These are phyloP conservation scores for Pyrenula aspistea DNA, from an alignment of 495 filamentous ascomycete species.

Conservation along the genomic window DNA sequence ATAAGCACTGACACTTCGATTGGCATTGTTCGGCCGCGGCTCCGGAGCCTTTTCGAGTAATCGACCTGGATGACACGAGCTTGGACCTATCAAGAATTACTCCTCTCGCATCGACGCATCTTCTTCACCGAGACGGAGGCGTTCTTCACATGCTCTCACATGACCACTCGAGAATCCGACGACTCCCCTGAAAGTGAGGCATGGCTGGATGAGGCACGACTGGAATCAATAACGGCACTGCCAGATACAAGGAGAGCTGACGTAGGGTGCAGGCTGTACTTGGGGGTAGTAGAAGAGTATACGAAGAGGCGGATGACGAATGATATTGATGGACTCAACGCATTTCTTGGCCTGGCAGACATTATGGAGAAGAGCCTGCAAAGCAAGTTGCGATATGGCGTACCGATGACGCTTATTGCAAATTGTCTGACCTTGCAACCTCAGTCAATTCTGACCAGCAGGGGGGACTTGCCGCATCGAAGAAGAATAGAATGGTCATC, in stretches of 20 bases:
- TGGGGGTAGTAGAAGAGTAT: not conserved
- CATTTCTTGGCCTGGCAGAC: not conserved
- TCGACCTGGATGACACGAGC: not conserved
- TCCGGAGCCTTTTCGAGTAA: not conserved
- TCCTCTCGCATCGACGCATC: not conserved
- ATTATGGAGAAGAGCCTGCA: not conserved
- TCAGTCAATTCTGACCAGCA: not conserved
- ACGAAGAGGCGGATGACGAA: not conserved
- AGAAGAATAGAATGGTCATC: not conserved
- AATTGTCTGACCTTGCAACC: not conserved
- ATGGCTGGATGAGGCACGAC: not conserved
- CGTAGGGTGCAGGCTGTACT: not conserved
- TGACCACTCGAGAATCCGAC: not conserved
- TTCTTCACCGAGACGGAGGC: not conserved
- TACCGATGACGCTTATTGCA: not conserved
- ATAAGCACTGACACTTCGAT: not conserved
- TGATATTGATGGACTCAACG: not conserved
- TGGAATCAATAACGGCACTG: not conserved
- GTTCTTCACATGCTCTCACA: not conserved
- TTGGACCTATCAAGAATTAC: slow-evolving; percentile 1
- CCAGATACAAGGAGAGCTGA: not conserved
- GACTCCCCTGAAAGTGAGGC: not conserved
- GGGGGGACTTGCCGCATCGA: not conserved
- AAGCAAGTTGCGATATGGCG: not conserved
- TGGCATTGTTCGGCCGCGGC: not conserved